Percentiles rank a stretch among this genome's conserved stretches.
These are phyloP conservation scores for Drosera capensis DNA, from an alignment of 148 eudicot species.

Conservation along the genomic window DNA sequence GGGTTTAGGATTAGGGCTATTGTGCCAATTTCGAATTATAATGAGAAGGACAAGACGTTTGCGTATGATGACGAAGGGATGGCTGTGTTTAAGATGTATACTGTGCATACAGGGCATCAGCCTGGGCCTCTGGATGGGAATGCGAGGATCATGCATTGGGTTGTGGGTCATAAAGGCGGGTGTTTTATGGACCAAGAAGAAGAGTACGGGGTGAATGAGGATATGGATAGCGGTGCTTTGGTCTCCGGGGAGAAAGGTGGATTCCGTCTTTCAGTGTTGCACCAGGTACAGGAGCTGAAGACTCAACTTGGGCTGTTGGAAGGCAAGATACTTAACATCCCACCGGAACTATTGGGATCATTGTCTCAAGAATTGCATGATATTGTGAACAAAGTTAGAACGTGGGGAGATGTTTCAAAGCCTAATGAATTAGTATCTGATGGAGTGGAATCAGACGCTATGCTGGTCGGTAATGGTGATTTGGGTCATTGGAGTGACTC, in stretches of 20 bases:
- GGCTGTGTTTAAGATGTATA: conserved; percentile 87
- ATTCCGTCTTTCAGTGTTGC: conserved; percentile 40
- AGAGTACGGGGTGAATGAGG: conserved; percentile 66
- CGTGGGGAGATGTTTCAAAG: conserved; percentile 44
- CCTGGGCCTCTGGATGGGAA: conserved; percentile 96
- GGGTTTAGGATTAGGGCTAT: conserved; percentile 92
- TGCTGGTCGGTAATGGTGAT: conserved; percentile 62
- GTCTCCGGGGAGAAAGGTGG: conserved; percentile 46
- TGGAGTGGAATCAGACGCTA: conserved; percentile 46
- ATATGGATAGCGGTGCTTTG: conserved; percentile 42
- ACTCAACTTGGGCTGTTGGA: conserved; percentile 53
- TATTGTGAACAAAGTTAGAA: conserved; percentile 55
- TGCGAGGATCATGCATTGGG: conserved; percentile 95
- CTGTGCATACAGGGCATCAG: conserved; percentile 92
- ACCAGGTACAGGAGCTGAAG: conserved; percentile 59
- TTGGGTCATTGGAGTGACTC: conserved; percentile 65
- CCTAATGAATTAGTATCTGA: conserved; percentile 39
- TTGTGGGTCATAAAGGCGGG: conserved; percentile 76
- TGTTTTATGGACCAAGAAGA: conserved; percentile 55
- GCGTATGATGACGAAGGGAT: conserved; percentile 88
- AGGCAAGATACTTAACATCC: conserved; percentile 41
- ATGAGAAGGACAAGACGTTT: conserved; percentile 90
- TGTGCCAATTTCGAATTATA: conserved; percentile 78
- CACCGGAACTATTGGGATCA: conserved; percentile 35
- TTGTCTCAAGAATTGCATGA: conserved; percentile 61